Base-by-base conservation (phyloP, 2,329 filamentous ascomycete genomes). In the Alternaria arborescens region DNA sequence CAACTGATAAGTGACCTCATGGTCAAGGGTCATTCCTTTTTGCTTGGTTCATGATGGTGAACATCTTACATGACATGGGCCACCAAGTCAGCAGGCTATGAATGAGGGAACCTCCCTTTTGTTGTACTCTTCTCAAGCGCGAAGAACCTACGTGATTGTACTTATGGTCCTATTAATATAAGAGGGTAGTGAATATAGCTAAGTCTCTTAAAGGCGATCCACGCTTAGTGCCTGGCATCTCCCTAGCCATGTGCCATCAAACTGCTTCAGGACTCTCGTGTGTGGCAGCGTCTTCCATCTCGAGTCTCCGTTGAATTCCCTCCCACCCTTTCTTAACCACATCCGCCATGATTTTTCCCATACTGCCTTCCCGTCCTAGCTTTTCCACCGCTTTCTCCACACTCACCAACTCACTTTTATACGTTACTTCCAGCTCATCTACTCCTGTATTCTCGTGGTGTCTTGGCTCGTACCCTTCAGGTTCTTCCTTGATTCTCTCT, bases 361-460 rank as follows among this genome's bases (percentile, higher is more conserved):
- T 77, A 26, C 16, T 38, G 24, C 42, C 18, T 12, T 55, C 53
- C n/a, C 22, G 26, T 3, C 75, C 75, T 47, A 85, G 56, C 65
- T 73, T 79, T 65, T 62, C 36, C 12, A 78, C 65, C 3, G 82
- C 83, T 58, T 84, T 82, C 5, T 79, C 77, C 1, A 84, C 70
- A 2, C 75, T 67, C 48, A 84, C 58, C 42, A 85, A 61, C 50
- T 76, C 68, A 51, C 78, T 80, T 61, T 78, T 65, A 68, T 84
- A 85, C 56, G 76, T 66, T 36, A 68, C 66, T 66, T 85, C 83
- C 52, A 83, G 81, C 22, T 77, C 78, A 68, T 84, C 78, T 0
- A 85, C 83, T 1, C 83, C 82, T 7, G 83, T 85, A 3, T 78
- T 79, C 60, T 80, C 76, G 66, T 84, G 82, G 62, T 79, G 71